phyloP scores from a whole-genome alignment of 2,329 filamentous ascomycete species.

The Colletotrichum tofieldiae region DNA sequence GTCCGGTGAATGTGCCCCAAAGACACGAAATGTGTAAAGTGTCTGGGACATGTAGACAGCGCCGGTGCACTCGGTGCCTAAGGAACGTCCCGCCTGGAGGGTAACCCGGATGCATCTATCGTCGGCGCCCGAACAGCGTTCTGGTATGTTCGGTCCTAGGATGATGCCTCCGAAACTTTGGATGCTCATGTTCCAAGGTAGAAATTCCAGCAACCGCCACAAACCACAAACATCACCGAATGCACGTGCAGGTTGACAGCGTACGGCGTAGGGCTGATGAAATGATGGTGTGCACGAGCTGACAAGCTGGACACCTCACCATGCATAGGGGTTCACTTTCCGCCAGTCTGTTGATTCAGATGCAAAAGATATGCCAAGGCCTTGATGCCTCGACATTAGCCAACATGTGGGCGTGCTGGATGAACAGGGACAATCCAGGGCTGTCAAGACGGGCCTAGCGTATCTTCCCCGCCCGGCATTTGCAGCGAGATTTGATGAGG shows the following conservation, averaged over 20 bases:
- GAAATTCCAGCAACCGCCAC: neutral
- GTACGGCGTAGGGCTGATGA: conserved; percentile 4
- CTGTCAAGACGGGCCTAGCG: conserved; percentile 25
- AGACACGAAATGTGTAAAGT: neutral
- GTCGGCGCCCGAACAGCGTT: neutral
- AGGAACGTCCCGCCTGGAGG: neutral
- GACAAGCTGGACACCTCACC: conserved; percentile 6
- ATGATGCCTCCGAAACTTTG: neutral
- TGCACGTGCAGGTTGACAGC: neutral
- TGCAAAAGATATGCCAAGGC: neutral
- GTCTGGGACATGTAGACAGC: conserved; percentile 19
- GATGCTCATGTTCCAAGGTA: neutral
- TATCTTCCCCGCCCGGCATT: conserved; percentile 25
- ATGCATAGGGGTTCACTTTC: neutral
- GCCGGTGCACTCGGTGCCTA: neutral
- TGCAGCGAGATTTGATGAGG: conserved; percentile 20
- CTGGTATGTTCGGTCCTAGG: neutral
- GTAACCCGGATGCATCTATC: neutral
- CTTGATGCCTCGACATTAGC: neutral
- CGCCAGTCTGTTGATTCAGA: neutral
- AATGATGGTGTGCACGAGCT: neutral
- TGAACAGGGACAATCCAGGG: conserved; percentile 11
- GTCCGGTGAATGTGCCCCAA: conserved; percentile 1
- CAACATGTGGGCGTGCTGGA: neutral
- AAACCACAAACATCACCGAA: neutral